A percentile compares a stretch with the other conserved stretches of the same genome.
phyloP scores from a whole-genome alignment of 768 basidiomycete species.

The Krasilnikovozyma curviuscula region DNA sequence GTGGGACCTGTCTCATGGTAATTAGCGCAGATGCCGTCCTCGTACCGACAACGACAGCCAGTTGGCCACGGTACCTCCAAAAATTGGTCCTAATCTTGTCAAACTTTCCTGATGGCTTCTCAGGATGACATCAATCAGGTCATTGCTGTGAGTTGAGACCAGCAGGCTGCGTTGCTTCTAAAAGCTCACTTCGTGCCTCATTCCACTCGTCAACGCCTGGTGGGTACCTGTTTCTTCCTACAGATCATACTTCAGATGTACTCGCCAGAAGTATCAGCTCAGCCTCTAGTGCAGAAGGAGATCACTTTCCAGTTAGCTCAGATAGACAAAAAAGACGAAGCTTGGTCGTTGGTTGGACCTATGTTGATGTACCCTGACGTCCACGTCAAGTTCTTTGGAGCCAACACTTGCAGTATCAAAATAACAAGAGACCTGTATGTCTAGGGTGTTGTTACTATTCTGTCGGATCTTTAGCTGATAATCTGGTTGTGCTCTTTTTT shows the following conservation, averaged over 20 bases:
- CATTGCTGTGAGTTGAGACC: conserved; percentile 2
- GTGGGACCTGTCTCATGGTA: no score
- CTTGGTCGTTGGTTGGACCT: conserved; percentile 67
- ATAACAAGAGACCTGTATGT: conserved; percentile 72
- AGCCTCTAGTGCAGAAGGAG: conserved; percentile 12
- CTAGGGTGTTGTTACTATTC: not conserved
- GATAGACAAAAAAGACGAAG: conserved; percentile 31
- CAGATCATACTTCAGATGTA: conserved; percentile 13
- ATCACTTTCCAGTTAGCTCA: conserved; percentile 15
- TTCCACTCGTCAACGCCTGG: not conserved
- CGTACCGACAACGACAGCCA: no score
- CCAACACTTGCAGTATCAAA: conserved; percentile 85
- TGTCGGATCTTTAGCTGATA: not conserved
- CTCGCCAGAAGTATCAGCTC: not conserved
- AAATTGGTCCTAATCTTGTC: no score
- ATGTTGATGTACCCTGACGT: conserved; percentile 49
- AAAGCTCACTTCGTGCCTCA: not conserved
- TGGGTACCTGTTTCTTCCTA: not conserved
- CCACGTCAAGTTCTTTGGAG: conserved; percentile 86
- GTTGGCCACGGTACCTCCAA: no score
- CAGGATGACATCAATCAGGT: conserved; percentile 10
- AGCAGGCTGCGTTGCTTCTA: not conserved
- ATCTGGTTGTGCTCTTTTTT: not conserved
- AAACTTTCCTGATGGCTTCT: no score
- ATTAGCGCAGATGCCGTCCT: no score